These are phyloP conservation scores for Lyophyllum atratum DNA, from an alignment of 768 basidiomycete species.

Conservation along the genomic window DNA sequence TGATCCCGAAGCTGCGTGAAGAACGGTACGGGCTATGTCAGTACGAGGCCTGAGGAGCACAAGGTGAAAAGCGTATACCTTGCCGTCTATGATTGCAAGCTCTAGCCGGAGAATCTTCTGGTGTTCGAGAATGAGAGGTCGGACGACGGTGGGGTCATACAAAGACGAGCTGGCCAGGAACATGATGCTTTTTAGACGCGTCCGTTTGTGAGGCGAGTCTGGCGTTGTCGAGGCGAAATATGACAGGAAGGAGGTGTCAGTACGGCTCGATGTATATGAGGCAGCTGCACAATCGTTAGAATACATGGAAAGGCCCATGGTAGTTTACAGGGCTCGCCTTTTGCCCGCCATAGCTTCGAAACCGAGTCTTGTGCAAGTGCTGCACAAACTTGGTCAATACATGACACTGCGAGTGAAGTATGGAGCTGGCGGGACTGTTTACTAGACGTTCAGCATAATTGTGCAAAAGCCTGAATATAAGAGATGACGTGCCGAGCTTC, in stretches of 20 bases:
- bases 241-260: conserved; percentile 55
- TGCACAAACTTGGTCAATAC: conserved; percentile 53
- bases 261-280: conserved; percentile 32
- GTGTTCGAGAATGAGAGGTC: conserved; percentile 43
- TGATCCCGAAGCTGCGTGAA: conserved; percentile 51
- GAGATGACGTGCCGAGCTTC: conserved; percentile 49
- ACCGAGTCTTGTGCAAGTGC: conserved; percentile 52
- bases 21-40: conserved; percentile 4
- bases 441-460: neutral
- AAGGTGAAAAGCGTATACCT: conserved; percentile 44
- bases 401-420: conserved; percentile 59
- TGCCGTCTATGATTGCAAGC: conserved; percentile 75
- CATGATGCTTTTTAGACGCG: conserved; percentile 73
- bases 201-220: conserved; percentile 70
- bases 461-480: neutral
- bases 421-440: conserved; percentile 64
- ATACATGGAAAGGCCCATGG: neutral
- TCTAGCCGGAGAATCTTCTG: conserved; percentile 68
- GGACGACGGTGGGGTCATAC: conserved; percentile 58
- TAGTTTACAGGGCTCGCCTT: conserved; percentile 36
- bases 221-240: conserved; percentile 87
- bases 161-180: conserved; percentile 77
- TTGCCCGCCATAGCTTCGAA: conserved; percentile 70
- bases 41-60: neutral
- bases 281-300: conserved; percentile 35